Evolutionary conservation across 495 filamentous ascomycete genomes (phyloP), one percentile per base, ranked within the genome.

Genomic region (Mytilinidion resinicola): DNA sequence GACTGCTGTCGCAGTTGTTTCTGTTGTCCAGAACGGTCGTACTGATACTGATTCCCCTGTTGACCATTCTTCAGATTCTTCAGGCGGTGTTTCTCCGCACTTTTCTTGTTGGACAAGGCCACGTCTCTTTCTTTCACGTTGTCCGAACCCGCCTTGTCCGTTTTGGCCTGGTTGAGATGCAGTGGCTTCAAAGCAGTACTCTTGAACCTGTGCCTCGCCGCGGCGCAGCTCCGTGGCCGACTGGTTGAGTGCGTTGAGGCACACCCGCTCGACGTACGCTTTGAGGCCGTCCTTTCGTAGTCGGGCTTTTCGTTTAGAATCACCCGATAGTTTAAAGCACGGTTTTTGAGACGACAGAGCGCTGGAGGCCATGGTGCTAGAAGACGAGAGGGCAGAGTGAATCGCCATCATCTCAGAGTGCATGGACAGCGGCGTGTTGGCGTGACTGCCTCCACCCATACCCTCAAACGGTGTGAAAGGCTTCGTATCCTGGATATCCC

Each of bases 321-420:
- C 60, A 77, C 75, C 60, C 69, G 72, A 65, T 76, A 77, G 68
- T 72, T 72, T 72, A 63, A 72, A 74, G 69, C 68, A 74, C 72
- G 74, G 71, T 76, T 79, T 77, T 74, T 78, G 63, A 61, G 63
- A 73, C 21, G 72, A 73, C 51, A 69, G 59, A 55, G 69, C 69
- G 34, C 60, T 72, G 54, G 72, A 72, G 50, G 73, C 69, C 53
- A 73, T 55, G 20, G 69, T 74, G 51, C 66, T 66, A 41, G 76
- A 76, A 46, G 76, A 70, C 33, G 73, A 68, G 51, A 81, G 73
- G 56, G 78, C 78, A 25, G 72, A 76, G 59, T 74, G 69, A 59
- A 80, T 76, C 8, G 78, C 77, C 78, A 80, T 80, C 76, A 80
- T 81, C 71, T 80, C 77, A 33, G 75, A 74, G 55, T 81, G 78